Base-by-base conservation (phyloP, 768 basidiomycete genomes). In the Fibroporia radiculosa region DNA sequence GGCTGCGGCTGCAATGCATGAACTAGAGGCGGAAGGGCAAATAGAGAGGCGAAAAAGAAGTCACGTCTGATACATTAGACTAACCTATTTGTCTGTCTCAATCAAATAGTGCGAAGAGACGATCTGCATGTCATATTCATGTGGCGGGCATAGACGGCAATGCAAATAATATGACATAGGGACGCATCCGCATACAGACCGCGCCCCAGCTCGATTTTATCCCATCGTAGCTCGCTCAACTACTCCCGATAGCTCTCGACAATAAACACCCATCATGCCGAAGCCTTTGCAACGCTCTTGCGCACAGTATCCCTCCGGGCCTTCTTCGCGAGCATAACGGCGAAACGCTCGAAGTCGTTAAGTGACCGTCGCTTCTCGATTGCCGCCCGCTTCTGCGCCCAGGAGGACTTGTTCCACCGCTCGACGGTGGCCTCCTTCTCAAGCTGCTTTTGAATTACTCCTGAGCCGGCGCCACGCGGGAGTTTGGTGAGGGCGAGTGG, bases 311-410 rank as follows among this genome's bases (percentile, higher is more conserved):
- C 91, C 53, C 88, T 70, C 62, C 92, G 73, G 62, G 75, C 71
- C 77, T 89, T 93, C 84, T 97, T 96, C 49, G 78, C 77, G 56
- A 96, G 59, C 80, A 89, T 80, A 49, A 93, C 80, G 56, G 75
- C 66, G 73, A 97, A 98, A 44, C 93, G 80, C 49, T 81, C 88
- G 65, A 98, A 98, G 71, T 99, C 95, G 67, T 79, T 84, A 47
- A 90, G 62, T 60, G 73, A 70, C 66, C 83, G 75, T 61, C 93
- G 77, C 65, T 76, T 78, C 68, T 83, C 73, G 43, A 77, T 64
- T 11, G 88, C 83, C 33, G 75, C 76, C 40, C 88, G 80, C 72
- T 81, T 91, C 72, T 89, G 80, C 47, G 91, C 90, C 93, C 93
- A 98, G 4, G 73, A 56, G 18, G 85, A 85, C 59, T 76, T 78